These are phyloP conservation scores for Lepidium africanum DNA, from an alignment of 345 rosid genomes.

Conservation along the genomic window DNA sequence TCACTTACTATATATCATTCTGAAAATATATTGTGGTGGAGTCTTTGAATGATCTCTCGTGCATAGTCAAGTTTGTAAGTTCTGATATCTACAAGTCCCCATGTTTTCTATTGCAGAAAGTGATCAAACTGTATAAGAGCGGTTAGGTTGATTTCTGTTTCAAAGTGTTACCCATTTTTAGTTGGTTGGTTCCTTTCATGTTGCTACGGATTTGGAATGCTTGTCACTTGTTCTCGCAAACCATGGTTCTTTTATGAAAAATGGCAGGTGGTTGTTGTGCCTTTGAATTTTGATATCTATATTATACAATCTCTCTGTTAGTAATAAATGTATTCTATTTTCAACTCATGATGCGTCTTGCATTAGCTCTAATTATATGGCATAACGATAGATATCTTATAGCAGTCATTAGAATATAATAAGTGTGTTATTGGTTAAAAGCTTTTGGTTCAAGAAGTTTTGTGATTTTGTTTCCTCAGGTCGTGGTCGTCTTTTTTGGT, in stretches of 20 bases:
- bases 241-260: background rate
- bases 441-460: background rate
- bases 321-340: background rate
- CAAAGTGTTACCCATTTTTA: background rate
- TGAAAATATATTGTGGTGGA: background rate
- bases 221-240: background rate
- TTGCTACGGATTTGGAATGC: background rate
- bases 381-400: background rate
- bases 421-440: background rate
- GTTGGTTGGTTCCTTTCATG: background rate
- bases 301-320: background rate
- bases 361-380: background rate
- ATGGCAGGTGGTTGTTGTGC: background rate
- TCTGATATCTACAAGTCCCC: background rate
- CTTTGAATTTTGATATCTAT: background rate
- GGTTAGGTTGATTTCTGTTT: background rate
- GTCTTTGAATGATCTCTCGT: background rate
- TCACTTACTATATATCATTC: background rate
- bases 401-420: background rate
- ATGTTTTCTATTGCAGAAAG: background rate
- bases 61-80: background rate
- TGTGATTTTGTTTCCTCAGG: constrained; percentile 36
- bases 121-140: background rate
- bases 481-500: constrained; percentile 59
- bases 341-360: constrained; percentile 4